A percentile compares a stretch with the other conserved stretches of the same genome.
Evolutionary conservation across 2,329 filamentous ascomycete species (phyloP).

Genomic region (Aureobasidium sp.): DNA sequence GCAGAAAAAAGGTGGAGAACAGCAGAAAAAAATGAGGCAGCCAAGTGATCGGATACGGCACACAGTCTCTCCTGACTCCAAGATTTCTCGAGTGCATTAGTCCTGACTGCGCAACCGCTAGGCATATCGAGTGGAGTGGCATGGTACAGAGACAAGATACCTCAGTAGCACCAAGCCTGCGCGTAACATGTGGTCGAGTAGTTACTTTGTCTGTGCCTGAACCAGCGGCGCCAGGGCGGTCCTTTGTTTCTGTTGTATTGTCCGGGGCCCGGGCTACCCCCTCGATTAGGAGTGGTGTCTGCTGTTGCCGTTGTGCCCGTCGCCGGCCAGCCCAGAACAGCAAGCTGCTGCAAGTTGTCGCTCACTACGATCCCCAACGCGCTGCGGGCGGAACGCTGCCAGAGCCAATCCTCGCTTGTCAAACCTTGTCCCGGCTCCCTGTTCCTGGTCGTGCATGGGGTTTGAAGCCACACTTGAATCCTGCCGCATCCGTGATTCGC

Average conservation of each 20-base stretch:
- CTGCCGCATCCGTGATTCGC: slow-evolving; percentile 17
- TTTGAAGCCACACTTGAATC: slow-evolving; percentile 14
- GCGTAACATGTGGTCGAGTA: slow-evolving; percentile 8
- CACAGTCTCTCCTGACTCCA: slow-evolving; percentile 8
- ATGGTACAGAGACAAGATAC: slow-evolving; percentile 12
- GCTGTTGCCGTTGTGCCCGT: slow-evolving; percentile 15
- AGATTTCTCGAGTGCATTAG: slow-evolving; percentile 8
- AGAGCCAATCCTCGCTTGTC: slow-evolving; percentile 16
- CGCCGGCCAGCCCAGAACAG: slow-evolving; percentile 13
- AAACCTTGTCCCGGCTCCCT: slow-evolving; percentile 16
- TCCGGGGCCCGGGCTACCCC: slow-evolving; percentile 10
- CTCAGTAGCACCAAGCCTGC: slow-evolving; percentile 9
- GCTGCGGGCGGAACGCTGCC: slow-evolving; percentile 13
- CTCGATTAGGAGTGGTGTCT: slow-evolving; percentile 11
- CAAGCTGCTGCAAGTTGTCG: slow-evolving; percentile 7
- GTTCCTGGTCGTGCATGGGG: slow-evolving; percentile 16
- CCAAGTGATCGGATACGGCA: slow-evolving; percentile 4
- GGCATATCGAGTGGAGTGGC: not conserved
- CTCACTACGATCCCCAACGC: slow-evolving; percentile 14
- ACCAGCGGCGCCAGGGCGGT: not conserved
- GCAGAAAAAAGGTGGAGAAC: not conserved
- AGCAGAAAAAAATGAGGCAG: not conserved
- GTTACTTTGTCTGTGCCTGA: slow-evolving; percentile 9
- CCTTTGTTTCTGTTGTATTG: slow-evolving; percentile 14
- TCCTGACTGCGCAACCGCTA: slow-evolving; percentile 6